Evolutionary conservation across 352 stramenopile genomes (phyloP).

Genomic region (Phytophthora uliginosa): DNA sequence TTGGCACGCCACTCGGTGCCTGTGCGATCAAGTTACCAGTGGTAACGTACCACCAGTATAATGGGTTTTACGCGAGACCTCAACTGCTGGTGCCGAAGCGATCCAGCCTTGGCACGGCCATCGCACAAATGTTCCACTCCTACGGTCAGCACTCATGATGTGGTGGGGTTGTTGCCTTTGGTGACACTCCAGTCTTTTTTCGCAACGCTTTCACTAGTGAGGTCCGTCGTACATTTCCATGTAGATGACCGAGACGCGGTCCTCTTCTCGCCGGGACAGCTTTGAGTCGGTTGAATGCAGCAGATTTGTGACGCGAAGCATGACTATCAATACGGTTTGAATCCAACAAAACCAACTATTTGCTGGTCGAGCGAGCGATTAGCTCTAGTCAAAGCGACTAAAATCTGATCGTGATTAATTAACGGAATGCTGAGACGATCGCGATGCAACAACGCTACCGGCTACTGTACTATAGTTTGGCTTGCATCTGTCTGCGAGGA

Average conservation of each 20-base stretch:
- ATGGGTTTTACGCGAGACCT: background rate
- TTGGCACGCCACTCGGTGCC: background rate
- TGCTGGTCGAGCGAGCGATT: conserved; percentile 20
- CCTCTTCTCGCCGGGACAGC: conserved; percentile 3
- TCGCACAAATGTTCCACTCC: background rate
- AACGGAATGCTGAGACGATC: conserved; percentile 16
- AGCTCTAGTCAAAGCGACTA: conserved; percentile 22
- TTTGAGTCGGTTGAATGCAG: background rate
- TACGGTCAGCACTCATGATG: background rate
- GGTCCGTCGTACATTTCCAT: too few relatives aligned
- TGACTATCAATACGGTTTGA: background rate
- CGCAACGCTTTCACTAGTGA: conserved; percentile 24
- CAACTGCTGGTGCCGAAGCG: conserved; percentile 14
- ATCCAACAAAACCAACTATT: background rate
- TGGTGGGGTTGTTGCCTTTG: background rate
- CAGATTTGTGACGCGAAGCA: background rate
- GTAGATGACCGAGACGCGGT: conserved; percentile 5
- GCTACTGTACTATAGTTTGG: too few relatives aligned
- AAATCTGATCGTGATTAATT: conserved; percentile 17
- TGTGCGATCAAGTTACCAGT: conserved; percentile 2
- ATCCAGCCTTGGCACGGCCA: conserved; percentile 7
- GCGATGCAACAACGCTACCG: conserved; percentile 23
- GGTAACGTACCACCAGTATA: background rate
- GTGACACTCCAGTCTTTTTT: conserved; percentile 12
- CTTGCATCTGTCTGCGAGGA: conserved; percentile 12